Evolutionary conservation across 2,329 filamentous ascomycete species (phyloP), one percentile per base, ranked within the genome.

Genomic region (Colletotrichum caudatum): DNA sequence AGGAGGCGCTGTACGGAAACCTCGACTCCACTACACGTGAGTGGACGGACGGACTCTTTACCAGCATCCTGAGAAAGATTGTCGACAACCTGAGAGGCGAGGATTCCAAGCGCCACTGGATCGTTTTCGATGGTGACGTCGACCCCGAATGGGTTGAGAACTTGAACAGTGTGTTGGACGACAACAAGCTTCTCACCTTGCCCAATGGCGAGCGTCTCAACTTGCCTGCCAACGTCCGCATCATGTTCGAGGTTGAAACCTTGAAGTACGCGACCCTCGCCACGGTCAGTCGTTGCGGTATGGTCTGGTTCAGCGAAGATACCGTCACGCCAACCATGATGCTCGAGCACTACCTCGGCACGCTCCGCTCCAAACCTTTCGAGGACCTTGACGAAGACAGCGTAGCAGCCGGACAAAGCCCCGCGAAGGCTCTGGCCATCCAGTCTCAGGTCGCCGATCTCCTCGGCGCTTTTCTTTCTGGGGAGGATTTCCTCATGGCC

Each of bases 121-220:
- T 99, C 77, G 93, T 99, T 6, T 99, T 99, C 78, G 96, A 99
- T 80, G 97, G 96, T 73, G 96, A 99, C 80, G 96, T 99, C 73
- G 96, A 99, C 81, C 96, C 96, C 1, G 97, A 98, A 81, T 99
- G 96, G 96, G 96, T 99, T 75, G 96, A 99, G 81, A 99, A 99
- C 81, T 85, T 99, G 87, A 99, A 99, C 90, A 97, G 94, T 87
- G 97, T 99, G 69, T 89, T 99, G 53, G 96, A 99, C 78, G 96
- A 99, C 84, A 99, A 99, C 86, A 99, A 98, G 81, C 87, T 99
- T 53, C 89, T 99, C 41, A 99, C 96, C 0, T 84, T 99, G 75
- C 97, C 96, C 37, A 99, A 99, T 76, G 96, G 96, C 83, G 96
- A 99, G 83, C 95, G 96, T 86, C 91, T 99, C 66, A 98, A 96